Evolutionary conservation across 2,329 filamentous ascomycete species (phyloP).

Genomic region (Apiospora kogelbergensis): DNA sequence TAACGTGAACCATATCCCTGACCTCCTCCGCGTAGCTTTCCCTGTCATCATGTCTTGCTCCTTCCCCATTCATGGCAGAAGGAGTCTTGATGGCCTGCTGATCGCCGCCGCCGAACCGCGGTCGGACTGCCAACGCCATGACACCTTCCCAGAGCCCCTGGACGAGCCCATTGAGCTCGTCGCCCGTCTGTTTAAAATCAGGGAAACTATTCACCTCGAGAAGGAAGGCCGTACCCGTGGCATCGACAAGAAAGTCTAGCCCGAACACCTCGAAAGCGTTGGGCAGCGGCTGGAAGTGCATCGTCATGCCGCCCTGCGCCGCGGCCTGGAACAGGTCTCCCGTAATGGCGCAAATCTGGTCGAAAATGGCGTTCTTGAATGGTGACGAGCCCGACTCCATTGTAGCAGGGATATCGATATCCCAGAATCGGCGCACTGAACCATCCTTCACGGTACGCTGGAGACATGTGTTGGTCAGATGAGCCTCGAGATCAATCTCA

Average conservation of each 20-base stretch:
- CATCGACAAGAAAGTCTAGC: conserved; percentile 84
- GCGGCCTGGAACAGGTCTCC: conserved; percentile 85
- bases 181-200: conserved; percentile 90
- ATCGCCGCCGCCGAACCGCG: conserved; percentile 58
- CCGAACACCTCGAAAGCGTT: conserved; percentile 94
- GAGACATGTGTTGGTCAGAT: conserved; percentile 94
- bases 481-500: conserved; percentile 62
- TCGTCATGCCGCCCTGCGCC: conserved; percentile 75
- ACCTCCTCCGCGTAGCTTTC: conserved; percentile 24
- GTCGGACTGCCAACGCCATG: conserved; percentile 63
- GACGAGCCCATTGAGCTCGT: conserved; percentile 69
- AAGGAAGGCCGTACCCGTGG: conserved; percentile 64
- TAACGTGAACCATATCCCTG: conserved; percentile 17
- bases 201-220: conserved; percentile 96
- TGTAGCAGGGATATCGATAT: conserved; percentile 41
- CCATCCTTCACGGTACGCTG: conserved; percentile 65
- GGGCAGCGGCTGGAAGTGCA: conserved; percentile 87
- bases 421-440: conserved; percentile 75
- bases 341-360: conserved; percentile 72
- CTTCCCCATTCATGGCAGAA: neutral
- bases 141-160: conserved; percentile 75
- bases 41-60: conserved; percentile 20
- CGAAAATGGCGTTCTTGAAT: conserved; percentile 62
- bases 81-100: neutral
- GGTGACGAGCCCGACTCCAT: neutral